These are phyloP conservation scores for Tetrapisispora fleetii DNA, from an alignment of 805 yeast species.

Conservation along the genomic window DNA sequence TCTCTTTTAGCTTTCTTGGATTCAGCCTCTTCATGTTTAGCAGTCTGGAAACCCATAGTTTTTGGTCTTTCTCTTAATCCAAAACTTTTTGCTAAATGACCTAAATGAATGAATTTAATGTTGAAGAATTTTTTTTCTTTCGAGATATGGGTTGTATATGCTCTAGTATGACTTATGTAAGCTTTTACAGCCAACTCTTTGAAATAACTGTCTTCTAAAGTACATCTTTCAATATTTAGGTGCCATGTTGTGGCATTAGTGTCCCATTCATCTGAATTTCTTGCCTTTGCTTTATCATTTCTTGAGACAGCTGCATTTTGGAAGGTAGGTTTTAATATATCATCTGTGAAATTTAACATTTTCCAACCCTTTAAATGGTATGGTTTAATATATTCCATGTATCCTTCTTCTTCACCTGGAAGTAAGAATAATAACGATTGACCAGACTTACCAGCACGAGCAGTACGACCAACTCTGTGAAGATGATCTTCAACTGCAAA, in stretches of 20 bases:
- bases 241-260: constrained; percentile 96
- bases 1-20: constrained; percentile 43
- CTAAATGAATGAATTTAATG: constrained; percentile 75
- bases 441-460: constrained; percentile 91
- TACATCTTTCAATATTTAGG: constrained; percentile 78
- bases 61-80: constrained; percentile 93
- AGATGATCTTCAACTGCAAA: constrained; percentile 89
- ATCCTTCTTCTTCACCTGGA: constrained; percentile 86
- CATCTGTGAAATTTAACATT: constrained; percentile 39
- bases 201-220: constrained; percentile 53
- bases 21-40: constrained; percentile 21
- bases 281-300: constrained; percentile 27
- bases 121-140: constrained; percentile 73
- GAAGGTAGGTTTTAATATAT: constrained; percentile 30
- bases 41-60: constrained; percentile 42
- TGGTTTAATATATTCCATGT: constrained; percentile 50
- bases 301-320: constrained; percentile 22
- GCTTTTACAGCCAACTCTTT: constrained; percentile 68
- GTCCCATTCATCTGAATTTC: constrained; percentile 58
- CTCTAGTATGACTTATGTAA: constrained; percentile 82
- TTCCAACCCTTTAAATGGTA: constrained; percentile 50
- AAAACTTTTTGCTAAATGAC: constrained; percentile 92
- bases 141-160: constrained; percentile 89
- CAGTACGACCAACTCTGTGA: constrained; percentile 96
- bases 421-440: constrained; percentile 65